A percentile compares a stretch with the other conserved stretches of the same genome.
Conservation (phyloP, 1,284 basidiomycete species). For the Schizophyllum amplum region DNA sequence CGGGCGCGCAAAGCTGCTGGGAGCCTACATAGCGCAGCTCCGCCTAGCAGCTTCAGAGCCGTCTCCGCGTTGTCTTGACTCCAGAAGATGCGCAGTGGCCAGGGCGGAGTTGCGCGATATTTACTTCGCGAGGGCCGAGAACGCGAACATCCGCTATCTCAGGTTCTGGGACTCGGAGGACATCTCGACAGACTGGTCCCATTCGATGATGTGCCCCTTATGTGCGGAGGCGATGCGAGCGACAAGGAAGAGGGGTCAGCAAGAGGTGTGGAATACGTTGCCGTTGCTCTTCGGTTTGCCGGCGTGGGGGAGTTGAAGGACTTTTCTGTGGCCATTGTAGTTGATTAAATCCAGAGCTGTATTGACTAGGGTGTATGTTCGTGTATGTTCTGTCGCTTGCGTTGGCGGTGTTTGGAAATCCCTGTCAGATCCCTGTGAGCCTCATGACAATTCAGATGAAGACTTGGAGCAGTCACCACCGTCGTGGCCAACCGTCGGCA, state of each 20-base stretch:
- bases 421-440: too few species aligned
- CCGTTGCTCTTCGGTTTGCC: constrained; percentile 4
- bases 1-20: neutral
- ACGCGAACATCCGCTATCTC: neutral
- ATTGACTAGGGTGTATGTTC: too few species aligned
- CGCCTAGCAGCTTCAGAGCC: neutral
- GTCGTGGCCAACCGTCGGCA: too few species aligned
- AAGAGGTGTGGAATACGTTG: constrained; percentile 3
- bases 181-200: neutral
- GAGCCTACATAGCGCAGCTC: neutral
- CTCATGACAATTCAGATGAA: too few species aligned
- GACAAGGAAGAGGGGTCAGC: neutral
- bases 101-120: neutral
- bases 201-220: neutral
- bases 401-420: too few species aligned
- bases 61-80: neutral
- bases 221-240: neutral
- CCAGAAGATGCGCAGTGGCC: neutral
- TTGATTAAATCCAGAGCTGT: too few species aligned
- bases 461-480: too few species aligned
- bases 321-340: neutral
- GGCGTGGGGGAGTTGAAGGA: constrained; percentile 3
- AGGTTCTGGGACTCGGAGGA: too few species aligned
- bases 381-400: too few species aligned
- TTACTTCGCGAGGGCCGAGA: neutral